Conservation (phyloP, 139 green algal species). For the Pseudopediastrum boryanum region DNA sequence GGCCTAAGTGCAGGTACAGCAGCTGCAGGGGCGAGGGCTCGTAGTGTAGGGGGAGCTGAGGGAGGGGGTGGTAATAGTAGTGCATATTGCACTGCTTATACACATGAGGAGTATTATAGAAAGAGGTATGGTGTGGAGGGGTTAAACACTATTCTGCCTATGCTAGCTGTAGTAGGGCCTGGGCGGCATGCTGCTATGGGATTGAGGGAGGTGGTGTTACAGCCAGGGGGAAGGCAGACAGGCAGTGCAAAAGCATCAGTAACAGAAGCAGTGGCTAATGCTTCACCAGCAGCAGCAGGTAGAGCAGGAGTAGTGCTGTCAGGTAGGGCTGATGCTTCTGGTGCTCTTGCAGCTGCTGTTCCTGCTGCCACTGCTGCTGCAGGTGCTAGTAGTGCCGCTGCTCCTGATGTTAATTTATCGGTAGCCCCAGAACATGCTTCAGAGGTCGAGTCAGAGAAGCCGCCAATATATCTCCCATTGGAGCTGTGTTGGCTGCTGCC, state of each 20-base stretch:
- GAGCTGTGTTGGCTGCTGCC: slow-evolving; percentile 33
- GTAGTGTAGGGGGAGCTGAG: neutral
- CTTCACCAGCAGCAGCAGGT: slow-evolving; percentile 6
- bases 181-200: neutral
- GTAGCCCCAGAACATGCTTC: too few relatives aligned
- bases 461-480: slow-evolving; percentile 5
- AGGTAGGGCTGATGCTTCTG: neutral
- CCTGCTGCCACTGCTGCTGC: neutral
- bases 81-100: neutral
- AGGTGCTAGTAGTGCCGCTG: neutral
- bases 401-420: neutral
- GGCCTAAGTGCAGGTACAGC: slow-evolving; percentile 1
- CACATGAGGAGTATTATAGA: slow-evolving; percentile 22
- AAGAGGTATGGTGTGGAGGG: slow-evolving; percentile 2
- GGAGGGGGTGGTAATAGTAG: neutral
- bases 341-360: neutral
- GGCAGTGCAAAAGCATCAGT: neutral
- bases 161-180: slow-evolving; percentile 6
- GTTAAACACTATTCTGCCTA: neutral
- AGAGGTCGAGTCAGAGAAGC: slow-evolving; percentile 2
- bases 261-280: neutral
- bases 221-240: neutral
- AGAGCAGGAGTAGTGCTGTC: slow-evolving; percentile 8
- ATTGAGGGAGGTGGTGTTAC: neutral
- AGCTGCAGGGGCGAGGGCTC: neutral